These are phyloP conservation scores for Arthroderma sp. DNA, from an alignment of 2,329 filamentous ascomycete species.

Conservation along the genomic window DNA sequence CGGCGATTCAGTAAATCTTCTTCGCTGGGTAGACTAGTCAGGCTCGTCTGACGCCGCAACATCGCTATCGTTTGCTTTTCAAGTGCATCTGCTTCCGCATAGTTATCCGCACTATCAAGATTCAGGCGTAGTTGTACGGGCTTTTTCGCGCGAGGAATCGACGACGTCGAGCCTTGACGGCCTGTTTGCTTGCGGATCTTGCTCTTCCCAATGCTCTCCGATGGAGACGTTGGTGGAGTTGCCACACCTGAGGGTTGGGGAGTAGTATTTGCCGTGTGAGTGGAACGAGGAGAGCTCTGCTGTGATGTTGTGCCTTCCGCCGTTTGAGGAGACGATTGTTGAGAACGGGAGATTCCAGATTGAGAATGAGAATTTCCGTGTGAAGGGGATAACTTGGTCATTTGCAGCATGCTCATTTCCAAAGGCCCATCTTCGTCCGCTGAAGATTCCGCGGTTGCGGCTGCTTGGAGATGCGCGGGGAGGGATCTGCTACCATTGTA, in stretches of 20 bases:
- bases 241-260: too few species aligned
- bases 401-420: slow-evolving; percentile 57
- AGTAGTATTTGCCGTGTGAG: too few species aligned
- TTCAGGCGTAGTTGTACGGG: not conserved
- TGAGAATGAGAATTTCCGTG: not conserved
- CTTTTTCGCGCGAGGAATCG: not conserved
- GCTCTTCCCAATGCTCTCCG: too few species aligned
- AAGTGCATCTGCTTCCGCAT: slow-evolving; percentile 9
- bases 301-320: not conserved
- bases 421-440: slow-evolving; percentile 70
- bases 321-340: not conserved
- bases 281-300: too few species aligned
- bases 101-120: not conserved
- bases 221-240: too few species aligned
- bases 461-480: slow-evolving; percentile 33
- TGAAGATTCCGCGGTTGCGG: slow-evolving; percentile 45
- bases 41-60: slow-evolving; percentile 30
- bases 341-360: too few species aligned
- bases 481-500: slow-evolving; percentile 8
- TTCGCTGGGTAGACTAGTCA: slow-evolving; percentile 41
- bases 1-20: slow-evolving; percentile 44
- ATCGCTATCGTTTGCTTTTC: slow-evolving; percentile 9
- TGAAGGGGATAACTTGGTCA: slow-evolving; percentile 5
- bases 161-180: not conserved
- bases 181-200: not conserved